Evolutionary conservation across 2,329 filamentous ascomycete genomes (phyloP).

Genomic region (Fusarium hostae): DNA sequence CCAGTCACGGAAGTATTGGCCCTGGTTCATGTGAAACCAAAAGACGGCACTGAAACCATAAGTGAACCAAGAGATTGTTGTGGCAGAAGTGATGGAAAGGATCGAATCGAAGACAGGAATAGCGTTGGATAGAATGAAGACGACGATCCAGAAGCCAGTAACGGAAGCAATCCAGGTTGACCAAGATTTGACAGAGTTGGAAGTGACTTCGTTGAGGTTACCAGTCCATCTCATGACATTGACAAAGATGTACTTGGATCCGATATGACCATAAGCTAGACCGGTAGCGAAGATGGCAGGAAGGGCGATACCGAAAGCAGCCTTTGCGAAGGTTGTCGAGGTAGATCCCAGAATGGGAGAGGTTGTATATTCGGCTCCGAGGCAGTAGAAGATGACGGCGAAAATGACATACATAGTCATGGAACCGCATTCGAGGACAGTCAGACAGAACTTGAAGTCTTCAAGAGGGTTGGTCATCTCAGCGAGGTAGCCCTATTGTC

Average conservation of each 20-base stretch:
- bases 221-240: slow-evolving; percentile 34
- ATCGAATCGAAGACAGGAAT: slow-evolving; percentile 47
- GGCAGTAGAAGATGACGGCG: slow-evolving; percentile 40
- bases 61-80: slow-evolving; percentile 45
- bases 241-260: slow-evolving; percentile 43
- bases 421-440: slow-evolving; percentile 30
- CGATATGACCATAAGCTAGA: slow-evolving; percentile 41
- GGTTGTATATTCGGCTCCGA: slow-evolving; percentile 36
- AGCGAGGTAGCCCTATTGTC: slow-evolving; percentile 25
- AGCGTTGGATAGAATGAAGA: slow-evolving; percentile 45
- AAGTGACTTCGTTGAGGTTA: slow-evolving; percentile 29
- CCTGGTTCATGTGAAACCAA: slow-evolving; percentile 42
- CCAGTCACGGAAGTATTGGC: slow-evolving; percentile 32
- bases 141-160: slow-evolving; percentile 41
- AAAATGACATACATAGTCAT: slow-evolving; percentile 40
- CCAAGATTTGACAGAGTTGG: slow-evolving; percentile 43
- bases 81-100: slow-evolving; percentile 43
- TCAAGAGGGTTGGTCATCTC: slow-evolving; percentile 39
- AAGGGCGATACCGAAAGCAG: slow-evolving; percentile 40
- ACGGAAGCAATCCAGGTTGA: slow-evolving; percentile 40
- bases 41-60: slow-evolving; percentile 43
- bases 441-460: slow-evolving; percentile 40
- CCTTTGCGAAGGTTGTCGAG: slow-evolving; percentile 27
- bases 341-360: slow-evolving; percentile 42
- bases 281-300: slow-evolving; percentile 41